Base-by-base conservation (phyloP, 257 asterid species). In the Nemophila menziesii region DNA sequence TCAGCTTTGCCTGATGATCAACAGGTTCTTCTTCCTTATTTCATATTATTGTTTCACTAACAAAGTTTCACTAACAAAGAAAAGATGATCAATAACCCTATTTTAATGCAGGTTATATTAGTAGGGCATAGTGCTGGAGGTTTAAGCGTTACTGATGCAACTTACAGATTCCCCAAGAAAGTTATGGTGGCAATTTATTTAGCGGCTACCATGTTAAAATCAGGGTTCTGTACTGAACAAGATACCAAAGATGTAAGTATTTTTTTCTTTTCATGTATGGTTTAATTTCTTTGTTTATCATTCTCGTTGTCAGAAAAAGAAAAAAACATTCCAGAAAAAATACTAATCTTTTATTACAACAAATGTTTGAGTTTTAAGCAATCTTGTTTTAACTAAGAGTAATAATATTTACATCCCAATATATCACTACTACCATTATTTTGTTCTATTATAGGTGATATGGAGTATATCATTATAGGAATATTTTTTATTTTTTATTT, bases 51-150 rank as follows among this genome's bases (percentile, higher is more conserved):
- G 11, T 36, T 36, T 6, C 36, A 29, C 6, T 29, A 29, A 36
- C 6, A 5, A 8, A 36, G 14, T n/a, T 15, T 36, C 40, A 5
- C 40, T 4, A 5, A 29, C 36, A 29, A 5, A 29, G n/a, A n/a
- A n/a, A n/a, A n/a, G n/a, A n/a, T n/a, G n/a, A n/a, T n/a, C n/a
- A n/a, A n/a, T n/a, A n/a, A n/a, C n/a, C n/a, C n/a, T 22, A 6
- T 18, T 17, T 22, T 22, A 29, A 20, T 58, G 63, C 71, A 83
- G 97, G 92, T 89, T 19, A 72, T 89, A 5, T 38, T 89, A 68
- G 98, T 89, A 3, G 98, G 94, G 21, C 95, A 89, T 34, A 89
- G 95, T 15, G 95, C 95, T 0, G 98, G 92, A 9, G 98, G 98
- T 3, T 57, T 78, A 10, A 80, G 82, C 38, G 37, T 84, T 5